These are phyloP conservation scores for Cryptococcus wingfieldii DNA, from an alignment of 1,284 basidiomycete species.

Conservation along the genomic window DNA sequence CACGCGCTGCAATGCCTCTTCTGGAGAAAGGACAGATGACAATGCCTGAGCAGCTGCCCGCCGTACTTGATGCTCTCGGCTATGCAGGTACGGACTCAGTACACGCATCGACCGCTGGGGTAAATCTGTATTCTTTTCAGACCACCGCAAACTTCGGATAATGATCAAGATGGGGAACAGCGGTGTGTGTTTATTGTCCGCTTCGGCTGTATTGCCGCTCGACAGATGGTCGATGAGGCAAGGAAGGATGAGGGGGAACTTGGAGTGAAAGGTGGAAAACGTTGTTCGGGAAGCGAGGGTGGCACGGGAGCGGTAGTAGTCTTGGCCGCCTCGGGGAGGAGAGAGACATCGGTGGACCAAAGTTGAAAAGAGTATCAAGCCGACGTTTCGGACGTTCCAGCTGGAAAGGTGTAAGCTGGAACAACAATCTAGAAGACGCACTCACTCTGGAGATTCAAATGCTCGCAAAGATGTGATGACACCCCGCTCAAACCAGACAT, in stretches of 20 bases:
- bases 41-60: conserved; percentile 43
- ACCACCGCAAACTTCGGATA: conserved; percentile 37
- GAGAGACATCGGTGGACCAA: conserved; percentile 39
- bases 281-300: conserved; percentile 34
- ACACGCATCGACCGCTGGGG: conserved; percentile 19
- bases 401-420: conserved; percentile 18
- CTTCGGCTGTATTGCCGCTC: neutral
- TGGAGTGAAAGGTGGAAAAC: conserved; percentile 32
- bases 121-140: conserved; percentile 18
- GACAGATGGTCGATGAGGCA: conserved; percentile 25
- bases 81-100: conserved; percentile 27
- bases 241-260: conserved; percentile 37
- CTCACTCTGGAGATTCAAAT: conserved; percentile 44
- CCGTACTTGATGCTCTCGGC: conserved; percentile 40
- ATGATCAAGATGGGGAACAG: conserved; percentile 46
- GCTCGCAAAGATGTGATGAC: conserved; percentile 41
- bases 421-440: neutral
- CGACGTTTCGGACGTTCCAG: conserved; percentile 49
- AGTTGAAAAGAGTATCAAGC: conserved; percentile 45
- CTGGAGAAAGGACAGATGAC: conserved; percentile 32
- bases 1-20: conserved; percentile 18
- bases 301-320: conserved; percentile 25
- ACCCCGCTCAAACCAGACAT: conserved; percentile 38
- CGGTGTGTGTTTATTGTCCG: conserved; percentile 26
- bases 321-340: conserved; percentile 25